phyloP scores from a whole-genome alignment of 2,329 filamentous ascomycete genomes.

The Venturia aucupariae region DNA sequence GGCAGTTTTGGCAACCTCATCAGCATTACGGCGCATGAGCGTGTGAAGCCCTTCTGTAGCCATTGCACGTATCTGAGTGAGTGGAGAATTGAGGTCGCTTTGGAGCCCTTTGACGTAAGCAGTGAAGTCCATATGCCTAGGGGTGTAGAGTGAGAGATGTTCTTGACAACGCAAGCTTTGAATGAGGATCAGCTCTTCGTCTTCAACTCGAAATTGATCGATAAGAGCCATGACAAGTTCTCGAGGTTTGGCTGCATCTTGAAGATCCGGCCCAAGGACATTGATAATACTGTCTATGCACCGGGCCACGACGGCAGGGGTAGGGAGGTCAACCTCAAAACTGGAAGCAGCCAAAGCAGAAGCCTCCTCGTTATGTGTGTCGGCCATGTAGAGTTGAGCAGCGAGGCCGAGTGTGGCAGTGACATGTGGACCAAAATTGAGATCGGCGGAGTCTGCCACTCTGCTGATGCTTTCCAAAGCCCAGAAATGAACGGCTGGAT shows the following conservation, averaged over 20 bases:
- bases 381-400: constrained; percentile 82
- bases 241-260: constrained; percentile 83
- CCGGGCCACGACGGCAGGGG: constrained; percentile 71
- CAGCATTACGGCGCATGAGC: constrained; percentile 85
- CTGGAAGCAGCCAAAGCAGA: constrained; percentile 77
- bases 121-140: constrained; percentile 73
- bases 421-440: constrained; percentile 87
- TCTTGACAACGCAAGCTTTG: constrained; percentile 78
- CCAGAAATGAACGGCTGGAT: constrained; percentile 94
- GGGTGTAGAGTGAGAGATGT: constrained; percentile 85
- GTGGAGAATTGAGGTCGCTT: constrained; percentile 61
- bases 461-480: constrained; percentile 79
- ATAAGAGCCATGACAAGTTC: constrained; percentile 86
- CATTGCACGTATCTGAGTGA: constrained; percentile 62
- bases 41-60: constrained; percentile 86
- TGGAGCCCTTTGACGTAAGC: constrained; percentile 80
- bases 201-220: constrained; percentile 69
- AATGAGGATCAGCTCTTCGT: constrained; percentile 59
- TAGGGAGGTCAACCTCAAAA: constrained; percentile 75
- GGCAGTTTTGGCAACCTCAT: constrained; percentile 69
- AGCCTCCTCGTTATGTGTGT: constrained; percentile 82
- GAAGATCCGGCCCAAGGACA: constrained; percentile 87
- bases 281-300: constrained; percentile 96
- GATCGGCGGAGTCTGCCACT: constrained; percentile 82
- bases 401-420: constrained; percentile 88